Conservation (phyloP, 164 flowering plant genomes). For the Vitis riparia region DNA sequence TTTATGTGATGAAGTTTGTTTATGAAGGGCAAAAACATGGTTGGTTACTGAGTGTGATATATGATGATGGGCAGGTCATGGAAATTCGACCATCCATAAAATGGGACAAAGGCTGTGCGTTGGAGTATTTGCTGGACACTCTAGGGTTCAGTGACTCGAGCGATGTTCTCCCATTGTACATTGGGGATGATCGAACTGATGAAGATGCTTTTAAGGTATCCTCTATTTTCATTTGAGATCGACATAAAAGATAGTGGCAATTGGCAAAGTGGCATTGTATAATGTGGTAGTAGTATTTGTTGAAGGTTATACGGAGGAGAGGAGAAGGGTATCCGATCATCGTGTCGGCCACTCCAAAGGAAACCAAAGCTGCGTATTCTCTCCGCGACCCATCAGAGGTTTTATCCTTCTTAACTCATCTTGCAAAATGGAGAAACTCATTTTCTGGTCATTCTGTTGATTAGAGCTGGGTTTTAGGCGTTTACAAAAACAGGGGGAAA, state of each 20-base stretch:
- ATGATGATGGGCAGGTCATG: conserved; percentile 23
- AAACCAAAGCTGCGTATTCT: conserved; percentile 34
- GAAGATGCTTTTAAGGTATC: conserved; percentile 51
- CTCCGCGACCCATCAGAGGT: conserved; percentile 41
- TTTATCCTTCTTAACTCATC: conserved; percentile 20
- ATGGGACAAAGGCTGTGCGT: conserved; percentile 49
- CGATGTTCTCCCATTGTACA: conserved; percentile 37
- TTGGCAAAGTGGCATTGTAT: not conserved
- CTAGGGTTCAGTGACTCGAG: conserved; percentile 24
- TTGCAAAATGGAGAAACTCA: conserved; percentile 31
- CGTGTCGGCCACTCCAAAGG: conserved; percentile 34
- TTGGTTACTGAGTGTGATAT: too few species aligned
- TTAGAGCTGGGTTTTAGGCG: conserved; percentile 8
- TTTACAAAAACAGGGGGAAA: not conserved
- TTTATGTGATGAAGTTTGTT: too few species aligned
- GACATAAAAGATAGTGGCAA: too few species aligned
- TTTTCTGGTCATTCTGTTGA: conserved; percentile 3
- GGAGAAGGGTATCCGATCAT: conserved; percentile 42
- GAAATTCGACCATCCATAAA: conserved; percentile 41
- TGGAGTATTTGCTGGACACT: conserved; percentile 37
- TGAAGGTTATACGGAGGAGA: conserved; percentile 30
- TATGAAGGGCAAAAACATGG: too few species aligned
- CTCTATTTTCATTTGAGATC: not conserved
- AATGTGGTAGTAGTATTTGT: not conserved
- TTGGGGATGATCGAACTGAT: conserved; percentile 48